Evolutionary conservation across 1,284 basidiomycete genomes (phyloP).

Genomic region (Tylopilus microsporus): DNA sequence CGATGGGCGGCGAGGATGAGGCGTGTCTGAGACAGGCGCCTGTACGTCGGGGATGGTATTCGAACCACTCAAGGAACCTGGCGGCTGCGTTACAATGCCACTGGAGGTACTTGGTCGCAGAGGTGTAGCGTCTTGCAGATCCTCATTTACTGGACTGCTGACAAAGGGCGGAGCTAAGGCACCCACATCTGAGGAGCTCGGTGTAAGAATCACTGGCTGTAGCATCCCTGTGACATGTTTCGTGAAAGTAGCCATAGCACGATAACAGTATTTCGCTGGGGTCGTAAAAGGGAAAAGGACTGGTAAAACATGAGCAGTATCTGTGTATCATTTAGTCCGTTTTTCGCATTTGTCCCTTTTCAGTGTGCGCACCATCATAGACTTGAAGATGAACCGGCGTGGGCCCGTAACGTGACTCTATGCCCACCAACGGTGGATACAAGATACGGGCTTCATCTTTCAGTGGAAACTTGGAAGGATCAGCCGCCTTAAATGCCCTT

Average conservation of each 20-base stretch:
- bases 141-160: slow-evolving; percentile 6
- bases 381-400: slow-evolving; percentile 92
- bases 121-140: background rate
- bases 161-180: background rate
- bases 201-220: slow-evolving; percentile 3
- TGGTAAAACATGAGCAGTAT: slow-evolving; percentile 72
- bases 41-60: background rate
- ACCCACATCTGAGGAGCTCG: slow-evolving; percentile 15
- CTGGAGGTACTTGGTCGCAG: slow-evolving; percentile 11
- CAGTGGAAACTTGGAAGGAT: slow-evolving; percentile 72
- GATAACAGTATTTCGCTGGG: slow-evolving; percentile 74
- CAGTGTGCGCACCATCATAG: slow-evolving; percentile 55
- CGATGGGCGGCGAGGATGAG: slow-evolving; percentile 6
- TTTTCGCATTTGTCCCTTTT: background rate
- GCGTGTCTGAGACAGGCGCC: background rate
- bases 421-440: slow-evolving; percentile 63
- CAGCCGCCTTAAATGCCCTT: slow-evolving; percentile 89
- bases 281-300: slow-evolving; percentile 80
- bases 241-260: slow-evolving; percentile 64
- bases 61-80: background rate
- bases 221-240: slow-evolving; percentile 56
- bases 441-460: slow-evolving; percentile 55
- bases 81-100: background rate
- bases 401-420: slow-evolving; percentile 59
- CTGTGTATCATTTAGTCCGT: slow-evolving; percentile 33